Percentiles rank a stretch among this genome's conserved stretches.
Conservation (phyloP, 306 rosid species). For the Trifolium repens region DNA sequence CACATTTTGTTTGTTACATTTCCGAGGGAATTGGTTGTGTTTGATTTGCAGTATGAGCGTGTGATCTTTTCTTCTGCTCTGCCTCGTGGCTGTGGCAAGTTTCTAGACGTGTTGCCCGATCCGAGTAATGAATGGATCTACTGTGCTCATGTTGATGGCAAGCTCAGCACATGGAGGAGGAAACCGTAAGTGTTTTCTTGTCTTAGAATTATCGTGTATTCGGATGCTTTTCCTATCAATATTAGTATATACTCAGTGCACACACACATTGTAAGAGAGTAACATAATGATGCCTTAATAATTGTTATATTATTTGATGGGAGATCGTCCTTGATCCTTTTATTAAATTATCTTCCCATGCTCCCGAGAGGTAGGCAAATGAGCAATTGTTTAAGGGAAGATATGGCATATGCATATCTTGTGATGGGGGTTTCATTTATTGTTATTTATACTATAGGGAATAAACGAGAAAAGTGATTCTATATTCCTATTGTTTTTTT, state of each 20-base stretch:
- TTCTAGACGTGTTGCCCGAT: conserved; percentile 87
- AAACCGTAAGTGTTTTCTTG: conserved; percentile 68
- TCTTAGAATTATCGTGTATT: background rate
- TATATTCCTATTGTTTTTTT: conserved; percentile 23
- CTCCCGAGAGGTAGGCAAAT: conserved; percentile 5
- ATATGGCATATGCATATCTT: background rate
- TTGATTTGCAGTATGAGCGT: conserved; percentile 84
- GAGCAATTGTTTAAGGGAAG: conserved; percentile 15
- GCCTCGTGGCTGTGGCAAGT: conserved; percentile 93
- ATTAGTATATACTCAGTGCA: conserved; percentile 1
- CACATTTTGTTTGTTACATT: conserved; percentile 76
- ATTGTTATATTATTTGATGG: conserved; percentile 20
- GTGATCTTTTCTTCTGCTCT: conserved; percentile 59
- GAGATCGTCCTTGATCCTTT: conserved; percentile 17
- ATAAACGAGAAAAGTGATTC: conserved; percentile 1
- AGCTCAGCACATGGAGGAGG: conserved; percentile 90
- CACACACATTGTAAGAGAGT: conserved; percentile 8
- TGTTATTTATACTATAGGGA: conserved; percentile 10
- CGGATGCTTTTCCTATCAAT: conserved; percentile 3
- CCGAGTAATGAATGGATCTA: conserved; percentile 73
- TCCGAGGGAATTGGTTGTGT: conserved; percentile 90
- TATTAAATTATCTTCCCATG: conserved; percentile 12
- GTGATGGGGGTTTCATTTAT: conserved; percentile 23
- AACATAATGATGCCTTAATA: conserved; percentile 4
- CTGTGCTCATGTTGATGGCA: conserved; percentile 93